phyloP scores from a whole-genome alignment of 2,329 filamentous ascomycete genomes.

The Diplodia sapinea region DNA sequence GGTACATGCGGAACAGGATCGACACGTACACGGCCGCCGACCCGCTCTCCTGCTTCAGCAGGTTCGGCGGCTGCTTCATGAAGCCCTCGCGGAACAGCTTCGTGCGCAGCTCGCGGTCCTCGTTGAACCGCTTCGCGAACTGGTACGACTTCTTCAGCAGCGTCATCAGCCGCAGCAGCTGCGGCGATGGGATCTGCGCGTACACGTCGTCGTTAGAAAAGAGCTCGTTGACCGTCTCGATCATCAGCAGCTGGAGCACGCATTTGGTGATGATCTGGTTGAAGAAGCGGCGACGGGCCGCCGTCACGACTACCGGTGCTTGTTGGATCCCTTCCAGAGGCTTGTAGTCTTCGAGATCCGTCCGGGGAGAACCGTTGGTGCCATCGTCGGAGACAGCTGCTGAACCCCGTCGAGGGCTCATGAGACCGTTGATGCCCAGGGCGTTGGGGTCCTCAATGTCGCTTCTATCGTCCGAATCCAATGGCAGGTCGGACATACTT shows the following conservation, averaged over 20 bases:
- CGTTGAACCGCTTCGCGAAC: slow-evolving; percentile 97
- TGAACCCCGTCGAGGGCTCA: slow-evolving; percentile 40
- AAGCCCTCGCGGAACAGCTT: slow-evolving; percentile 96
- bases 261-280: slow-evolving; percentile 99
- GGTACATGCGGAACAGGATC: slow-evolving; percentile 97
- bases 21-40: slow-evolving; percentile 93
- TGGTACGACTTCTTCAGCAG: slow-evolving; percentile 95
- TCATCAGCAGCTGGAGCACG: slow-evolving; percentile 97
- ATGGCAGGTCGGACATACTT: slow-evolving; percentile 43
- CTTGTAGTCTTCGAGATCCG: slow-evolving; percentile 83
- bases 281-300: slow-evolving; percentile 91
- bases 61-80: slow-evolving; percentile 98
- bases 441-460: slow-evolving; percentile 45
- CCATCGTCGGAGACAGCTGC: slow-evolving; percentile 42
- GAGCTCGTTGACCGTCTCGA: slow-evolving; percentile 97
- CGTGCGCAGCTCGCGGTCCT: slow-evolving; percentile 93
- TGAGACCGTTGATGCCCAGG: slow-evolving; percentile 53
- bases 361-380: slow-evolving; percentile 48
- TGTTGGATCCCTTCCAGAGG: slow-evolving; percentile 71
- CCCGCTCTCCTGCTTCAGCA: slow-evolving; percentile 95
- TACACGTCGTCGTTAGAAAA: slow-evolving; percentile 98
- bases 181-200: slow-evolving; percentile 84
- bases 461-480: slow-evolving; percentile 40
- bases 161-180: slow-evolving; percentile 90
- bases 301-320: slow-evolving; percentile 89